Percentiles rank a stretch among this genome's conserved stretches.
phyloP scores from a whole-genome alignment of 495 filamentous ascomycete species.

The Trichoderma virens region DNA sequence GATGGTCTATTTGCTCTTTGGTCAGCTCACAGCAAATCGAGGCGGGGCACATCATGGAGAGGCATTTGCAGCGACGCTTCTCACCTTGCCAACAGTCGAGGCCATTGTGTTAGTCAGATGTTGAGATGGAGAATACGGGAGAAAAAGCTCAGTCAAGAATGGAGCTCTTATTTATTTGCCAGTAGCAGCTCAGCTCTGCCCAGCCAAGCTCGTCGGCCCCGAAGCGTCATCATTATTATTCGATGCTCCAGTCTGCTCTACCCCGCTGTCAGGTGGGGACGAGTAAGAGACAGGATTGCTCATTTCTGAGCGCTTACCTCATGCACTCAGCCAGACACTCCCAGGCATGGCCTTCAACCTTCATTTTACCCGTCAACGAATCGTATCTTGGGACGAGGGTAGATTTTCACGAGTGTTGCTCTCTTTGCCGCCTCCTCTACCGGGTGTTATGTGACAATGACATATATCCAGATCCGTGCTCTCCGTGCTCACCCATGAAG shows the following conservation, averaged over 20 bases:
- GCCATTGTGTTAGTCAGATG: constrained; percentile 27
- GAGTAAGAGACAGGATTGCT: not conserved
- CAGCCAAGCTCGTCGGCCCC: not conserved
- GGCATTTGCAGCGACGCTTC: constrained; percentile 9
- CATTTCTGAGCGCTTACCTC: not conserved
- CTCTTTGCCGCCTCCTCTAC: not conserved
- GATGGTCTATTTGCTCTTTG: constrained; percentile 32
- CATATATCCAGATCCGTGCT: not conserved
- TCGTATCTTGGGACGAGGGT: not conserved
- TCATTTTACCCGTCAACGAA: constrained; percentile 4
- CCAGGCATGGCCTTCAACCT: no score
- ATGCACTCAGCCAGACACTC: not conserved
- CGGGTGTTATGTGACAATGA: not conserved
- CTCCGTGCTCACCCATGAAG: not conserved
- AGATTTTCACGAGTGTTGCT: not conserved
- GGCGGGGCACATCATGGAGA: not conserved
- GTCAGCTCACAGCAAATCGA: constrained; percentile 9
- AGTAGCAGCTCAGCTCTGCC: not conserved
- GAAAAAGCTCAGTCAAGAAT: not conserved
- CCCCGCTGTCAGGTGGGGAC: not conserved
- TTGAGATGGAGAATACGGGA: not conserved
- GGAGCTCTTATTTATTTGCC: not conserved
- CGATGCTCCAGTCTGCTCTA: not conserved
- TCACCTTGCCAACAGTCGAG: constrained; percentile 42
- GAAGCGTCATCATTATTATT: not conserved